phyloP scores from a whole-genome alignment of 805 yeast species.

The Barnettozyma populi region DNA sequence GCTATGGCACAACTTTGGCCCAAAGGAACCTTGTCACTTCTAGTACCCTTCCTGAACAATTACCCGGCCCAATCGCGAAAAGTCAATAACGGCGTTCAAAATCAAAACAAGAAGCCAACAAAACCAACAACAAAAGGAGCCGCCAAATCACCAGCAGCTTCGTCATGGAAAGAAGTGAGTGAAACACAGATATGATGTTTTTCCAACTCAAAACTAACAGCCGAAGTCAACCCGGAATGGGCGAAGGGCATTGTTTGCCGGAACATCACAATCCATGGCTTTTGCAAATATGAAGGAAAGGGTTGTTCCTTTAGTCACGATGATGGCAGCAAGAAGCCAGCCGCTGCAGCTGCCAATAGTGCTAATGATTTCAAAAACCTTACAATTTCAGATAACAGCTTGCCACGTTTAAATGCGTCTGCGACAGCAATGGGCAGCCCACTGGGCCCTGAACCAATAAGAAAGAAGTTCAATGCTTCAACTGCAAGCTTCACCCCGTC shows the following conservation, averaged over 20 bases:
- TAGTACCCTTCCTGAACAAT: background rate
- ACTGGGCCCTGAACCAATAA: slow-evolving; percentile 17
- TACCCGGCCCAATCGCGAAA: background rate
- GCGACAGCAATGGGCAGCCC: slow-evolving; percentile 2
- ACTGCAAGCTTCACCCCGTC: slow-evolving; percentile 51
- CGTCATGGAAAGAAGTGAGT: slow-evolving; percentile 9
- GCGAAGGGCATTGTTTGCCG: slow-evolving; percentile 79
- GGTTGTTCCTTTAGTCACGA: slow-evolving; percentile 83
- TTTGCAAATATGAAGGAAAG: slow-evolving; percentile 79
- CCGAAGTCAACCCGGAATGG: slow-evolving; percentile 31
- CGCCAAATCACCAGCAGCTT: background rate
- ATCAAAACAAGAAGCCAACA: background rate
- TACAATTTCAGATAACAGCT: slow-evolving; percentile 1
- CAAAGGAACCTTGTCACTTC: background rate
- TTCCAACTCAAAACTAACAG: background rate
- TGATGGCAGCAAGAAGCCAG: slow-evolving; percentile 22
- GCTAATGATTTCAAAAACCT: background rate
- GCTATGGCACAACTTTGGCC: background rate
- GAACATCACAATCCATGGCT: slow-evolving; percentile 81
- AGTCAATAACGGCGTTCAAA: background rate
- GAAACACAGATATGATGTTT: background rate
- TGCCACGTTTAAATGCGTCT: slow-evolving; percentile 7
- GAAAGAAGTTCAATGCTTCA: slow-evolving; percentile 48
- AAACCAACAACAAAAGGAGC: background rate
- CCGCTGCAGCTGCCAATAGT: background rate